Evolutionary conservation across 306 rosid species (phyloP).

Genomic region (Crotalaria pallida): DNA sequence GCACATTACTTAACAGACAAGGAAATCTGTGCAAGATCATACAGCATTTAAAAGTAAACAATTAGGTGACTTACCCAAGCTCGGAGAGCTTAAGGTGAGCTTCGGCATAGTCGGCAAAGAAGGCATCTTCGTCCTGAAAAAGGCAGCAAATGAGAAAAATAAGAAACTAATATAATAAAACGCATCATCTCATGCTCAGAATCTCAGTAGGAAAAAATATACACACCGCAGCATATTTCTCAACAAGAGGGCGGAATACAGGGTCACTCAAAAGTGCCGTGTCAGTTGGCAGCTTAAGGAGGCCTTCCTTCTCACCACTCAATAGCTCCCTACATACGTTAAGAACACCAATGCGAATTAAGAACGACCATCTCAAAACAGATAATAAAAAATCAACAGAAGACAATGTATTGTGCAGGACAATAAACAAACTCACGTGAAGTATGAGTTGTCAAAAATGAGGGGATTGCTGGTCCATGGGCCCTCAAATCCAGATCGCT

Average conservation of each 20-base stretch:
- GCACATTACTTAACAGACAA: not conserved
- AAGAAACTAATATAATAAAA: not conserved
- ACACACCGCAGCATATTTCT: conserved; percentile 84
- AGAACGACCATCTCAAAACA: too few relatives aligned
- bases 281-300: conserved; percentile 74
- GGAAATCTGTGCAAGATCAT: too few relatives aligned
- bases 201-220: not conserved
- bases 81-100: conserved; percentile 88
- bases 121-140: conserved; percentile 81
- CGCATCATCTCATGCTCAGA: not conserved
- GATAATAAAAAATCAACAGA: too few relatives aligned
- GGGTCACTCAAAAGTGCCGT: conserved; percentile 80
- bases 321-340: conserved; percentile 49
- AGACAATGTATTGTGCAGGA: too few relatives aligned
- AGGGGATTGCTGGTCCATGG: conserved; percentile 92
- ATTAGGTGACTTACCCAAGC: conserved; percentile 60
- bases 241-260: conserved; percentile 96
- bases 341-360: too few relatives aligned
- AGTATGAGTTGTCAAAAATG: conserved; percentile 85
- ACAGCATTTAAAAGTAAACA: not conserved
- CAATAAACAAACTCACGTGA: conserved; percentile 40
- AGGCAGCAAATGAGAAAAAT: not conserved
- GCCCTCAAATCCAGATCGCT: conserved; percentile 98
- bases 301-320: conserved; percentile 83
- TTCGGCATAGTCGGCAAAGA: conserved; percentile 65